These are phyloP conservation scores for Lentinula detonsa DNA, from an alignment of 768 basidiomycete genomes.

Conservation along the genomic window DNA sequence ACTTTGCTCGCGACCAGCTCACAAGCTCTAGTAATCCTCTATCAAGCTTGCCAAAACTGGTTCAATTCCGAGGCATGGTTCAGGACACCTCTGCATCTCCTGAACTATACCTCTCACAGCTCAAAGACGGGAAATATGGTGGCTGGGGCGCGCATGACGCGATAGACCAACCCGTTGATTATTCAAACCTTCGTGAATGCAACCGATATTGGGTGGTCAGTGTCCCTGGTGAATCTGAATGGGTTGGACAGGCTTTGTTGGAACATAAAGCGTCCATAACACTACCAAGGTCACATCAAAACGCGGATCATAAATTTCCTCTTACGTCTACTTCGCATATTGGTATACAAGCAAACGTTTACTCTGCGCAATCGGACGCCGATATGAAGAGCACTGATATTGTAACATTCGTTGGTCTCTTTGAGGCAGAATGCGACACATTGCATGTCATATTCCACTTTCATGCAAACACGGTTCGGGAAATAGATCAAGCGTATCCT, in stretches of 20 bases:
- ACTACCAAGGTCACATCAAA: background rate
- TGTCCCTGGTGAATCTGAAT: constrained; percentile 62
- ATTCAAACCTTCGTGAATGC: constrained; percentile 54
- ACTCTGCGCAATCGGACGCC: constrained; percentile 8
- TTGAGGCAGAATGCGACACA: constrained; percentile 49
- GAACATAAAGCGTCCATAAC: background rate
- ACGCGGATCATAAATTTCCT: constrained; percentile 60
- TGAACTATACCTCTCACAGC: constrained; percentile 62
- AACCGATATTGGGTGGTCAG: constrained; percentile 67
- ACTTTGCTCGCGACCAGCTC: background rate
- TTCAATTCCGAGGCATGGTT: constrained; percentile 72
- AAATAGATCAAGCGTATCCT: constrained; percentile 30
- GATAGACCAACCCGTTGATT: constrained; percentile 28
- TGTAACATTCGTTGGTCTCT: constrained; percentile 67
- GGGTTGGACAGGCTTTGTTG: constrained; percentile 23
- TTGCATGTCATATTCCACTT: constrained; percentile 60
- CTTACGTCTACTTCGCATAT: constrained; percentile 45
- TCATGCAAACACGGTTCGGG: constrained; percentile 7
- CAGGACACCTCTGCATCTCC: constrained; percentile 75
- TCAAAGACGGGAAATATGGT: constrained; percentile 39
- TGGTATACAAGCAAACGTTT: constrained; percentile 71
- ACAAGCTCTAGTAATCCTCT: constrained; percentile 19
- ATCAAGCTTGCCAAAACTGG: constrained; percentile 47
- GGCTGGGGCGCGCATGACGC: constrained; percentile 67
- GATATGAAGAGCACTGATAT: constrained; percentile 54